Evolutionary conservation across 2,329 filamentous ascomycete genomes (phyloP), one percentile per base, ranked within the genome.

Genomic region (Fusarium aywerte): DNA sequence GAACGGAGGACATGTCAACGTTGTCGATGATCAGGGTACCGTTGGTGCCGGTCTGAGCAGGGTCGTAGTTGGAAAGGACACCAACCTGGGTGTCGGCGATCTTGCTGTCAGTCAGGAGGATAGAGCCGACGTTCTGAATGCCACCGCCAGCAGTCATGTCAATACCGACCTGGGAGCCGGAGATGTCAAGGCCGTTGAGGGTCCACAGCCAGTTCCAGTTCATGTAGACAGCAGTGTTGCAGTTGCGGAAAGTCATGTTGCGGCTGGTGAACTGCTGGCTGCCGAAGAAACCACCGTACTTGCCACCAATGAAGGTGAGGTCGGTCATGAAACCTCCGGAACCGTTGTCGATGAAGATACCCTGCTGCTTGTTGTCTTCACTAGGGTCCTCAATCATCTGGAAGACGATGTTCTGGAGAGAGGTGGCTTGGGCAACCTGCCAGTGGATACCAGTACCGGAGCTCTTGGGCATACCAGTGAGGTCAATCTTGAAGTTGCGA

Each of bases 171-270:
- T 82, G 80, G 75, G 90, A 92, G 76, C 90, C 88, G 77, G 92
- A 89, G 79, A 96, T 92, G 43, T 81, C 85, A 35, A 96, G 71
- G 33, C 87, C 90, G 76, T 95, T 92, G 79, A 96, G 87, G 42
- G 90, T 88, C 90, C 91, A 96, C 18, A 89, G 83, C 93, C 93
- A 97, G 81, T 95, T 92, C 93, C 93, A 97, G 83, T 93, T 93
- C 89, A 96, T 91, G 80, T 87, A 92, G 67, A 97, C 88, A 64
- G 91, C 93, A 3, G 92, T 96, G 75, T 92, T 85, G 82, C 91
- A 94, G 77, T 87, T 85, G 76, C 91, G 92, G 84, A 96, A 96
- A 33, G 85, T 90, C 76, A 96, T 75, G 79, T 96, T 96, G 69
- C 92, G 90, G 27, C 89, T 90, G 36, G 92, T 95, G 79, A 95